Base-by-base conservation (phyloP, 2,329 filamentous ascomycete genomes). In the Microthyrium microscopicum region DNA sequence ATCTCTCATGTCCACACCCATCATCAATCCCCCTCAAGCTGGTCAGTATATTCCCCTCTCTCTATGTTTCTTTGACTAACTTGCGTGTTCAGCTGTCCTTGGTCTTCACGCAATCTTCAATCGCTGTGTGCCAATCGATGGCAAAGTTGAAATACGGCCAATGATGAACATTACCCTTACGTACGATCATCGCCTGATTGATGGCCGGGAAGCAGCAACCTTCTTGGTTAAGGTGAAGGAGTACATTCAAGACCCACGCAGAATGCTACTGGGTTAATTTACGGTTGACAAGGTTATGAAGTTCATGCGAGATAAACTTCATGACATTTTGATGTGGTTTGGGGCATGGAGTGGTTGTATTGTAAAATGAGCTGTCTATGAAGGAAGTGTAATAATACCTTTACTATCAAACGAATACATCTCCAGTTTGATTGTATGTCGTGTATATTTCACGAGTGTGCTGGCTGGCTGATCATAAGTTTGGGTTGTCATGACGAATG, bases 131-230 rank as follows among this genome's bases (percentile, higher is more conserved):
- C 87, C 70, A 18, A 66, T 95, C 40, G 84, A 95, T 50, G 89
- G 89, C 50, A 91, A 94, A 64, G 67, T 95, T 37, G 85, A 94
- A 57, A 81, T 93, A 46, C 73, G 89, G 44, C 89, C 89, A 16
- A 95, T 98, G 84, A 98, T 98, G 89, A 95, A 93, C 58, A 71
- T 98, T 42, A 89, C 89, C 26, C 68, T 98, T 39, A 98, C 89
- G 11, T 98, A 98, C 53, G 89, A 98, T 55, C 89, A 98, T 62
- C 80, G 89, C 52, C 72, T 98, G 31, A 67, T 98, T 17, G 89
- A 95, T 55, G 89, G 89, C 32, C 74, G 87, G 53, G 87, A 95
- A 62, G 89, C 87, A 29, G 84, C 93, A 26, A 89, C 87, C 41
- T 95, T 95, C 68, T 66, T 95, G 45, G 78, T 95, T 40, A 93